phyloP scores from a whole-genome alignment of 768 basidiomycete genomes.

The Lyophyllum semitale region DNA sequence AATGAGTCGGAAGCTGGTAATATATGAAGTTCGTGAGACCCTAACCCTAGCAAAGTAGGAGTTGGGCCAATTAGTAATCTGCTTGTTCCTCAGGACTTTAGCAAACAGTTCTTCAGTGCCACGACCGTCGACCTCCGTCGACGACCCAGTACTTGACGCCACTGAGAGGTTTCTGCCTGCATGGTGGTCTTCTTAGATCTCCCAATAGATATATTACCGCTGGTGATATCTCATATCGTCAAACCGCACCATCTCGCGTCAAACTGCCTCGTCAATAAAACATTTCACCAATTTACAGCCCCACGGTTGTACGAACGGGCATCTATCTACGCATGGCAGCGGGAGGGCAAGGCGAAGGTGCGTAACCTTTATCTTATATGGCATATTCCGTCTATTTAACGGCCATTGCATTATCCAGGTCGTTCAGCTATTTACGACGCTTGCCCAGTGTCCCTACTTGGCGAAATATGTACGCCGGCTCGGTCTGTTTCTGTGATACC shows the following conservation, averaged over 20 bases:
- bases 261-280: constrained; percentile 57
- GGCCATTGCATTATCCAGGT: constrained; percentile 44
- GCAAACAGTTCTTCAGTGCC: background rate
- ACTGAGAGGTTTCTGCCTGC: background rate
- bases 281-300: constrained; percentile 53
- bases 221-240: constrained; percentile 51
- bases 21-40: constrained; percentile 7
- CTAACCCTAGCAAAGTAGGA: constrained; percentile 1
- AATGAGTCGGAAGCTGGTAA: background rate
- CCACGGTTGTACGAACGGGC: constrained; percentile 58
- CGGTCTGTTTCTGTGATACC: constrained; percentile 40
- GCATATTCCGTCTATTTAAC: background rate
- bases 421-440: constrained; percentile 58
- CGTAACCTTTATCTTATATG: background rate
- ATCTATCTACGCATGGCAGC: constrained; percentile 73
- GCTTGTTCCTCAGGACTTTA: background rate
- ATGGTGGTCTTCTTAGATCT: constrained; percentile 56
- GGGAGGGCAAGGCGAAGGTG: constrained; percentile 62
- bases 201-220: constrained; percentile 65
- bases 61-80: background rate
- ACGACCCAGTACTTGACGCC: too few relatives aligned
- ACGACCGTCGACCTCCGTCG: background rate
- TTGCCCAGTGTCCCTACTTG: constrained; percentile 54
- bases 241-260: constrained; percentile 53
- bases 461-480: constrained; percentile 59